Conservation (phyloP, 192 early-diverging fungal genomes). For the Coemansia asiatica region DNA sequence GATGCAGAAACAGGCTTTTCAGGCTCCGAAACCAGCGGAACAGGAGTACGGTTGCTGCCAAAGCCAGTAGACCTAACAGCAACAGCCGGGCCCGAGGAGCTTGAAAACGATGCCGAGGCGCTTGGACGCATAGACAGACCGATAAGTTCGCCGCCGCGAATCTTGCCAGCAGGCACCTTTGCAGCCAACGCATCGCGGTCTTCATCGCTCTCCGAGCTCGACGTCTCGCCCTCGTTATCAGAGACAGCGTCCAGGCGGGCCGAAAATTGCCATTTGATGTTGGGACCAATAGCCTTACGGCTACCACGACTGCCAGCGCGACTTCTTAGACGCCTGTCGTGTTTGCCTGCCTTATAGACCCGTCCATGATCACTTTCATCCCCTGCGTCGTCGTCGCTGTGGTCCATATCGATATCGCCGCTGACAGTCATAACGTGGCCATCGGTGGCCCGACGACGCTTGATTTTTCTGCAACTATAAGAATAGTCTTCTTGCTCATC, state of each 20-base stretch:
- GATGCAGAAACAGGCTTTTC: constrained; percentile 7
- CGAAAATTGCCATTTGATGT: constrained; percentile 46
- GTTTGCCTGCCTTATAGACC: neutral
- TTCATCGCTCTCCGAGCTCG: constrained; percentile 41
- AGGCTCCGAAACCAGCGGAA: constrained; percentile 36
- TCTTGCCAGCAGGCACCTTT: constrained; percentile 44
- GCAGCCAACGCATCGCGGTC: constrained; percentile 47
- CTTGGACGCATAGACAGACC: constrained; percentile 42
- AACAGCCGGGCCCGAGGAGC: neutral
- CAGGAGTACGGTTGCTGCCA: constrained; percentile 44
- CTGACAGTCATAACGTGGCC: constrained; percentile 23
- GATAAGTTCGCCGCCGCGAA: constrained; percentile 52
- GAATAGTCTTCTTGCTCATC: constrained; percentile 21
- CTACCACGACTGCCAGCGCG: neutral
- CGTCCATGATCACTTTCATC: neutral
- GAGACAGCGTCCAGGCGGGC: constrained; percentile 36
- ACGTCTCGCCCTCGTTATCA: constrained; percentile 17
- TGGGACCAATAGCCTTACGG: constrained; percentile 16
- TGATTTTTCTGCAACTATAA: constrained; percentile 3
- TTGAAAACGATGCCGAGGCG: constrained; percentile 9
- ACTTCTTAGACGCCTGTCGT: neutral
- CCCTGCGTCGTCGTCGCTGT: neutral
- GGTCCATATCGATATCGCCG: constrained; percentile 16
- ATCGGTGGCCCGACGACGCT: constrained; percentile 29
- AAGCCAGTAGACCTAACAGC: constrained; percentile 46